Conservation (phyloP, 164 flowering plant genomes). For the Liquidambar formosana region DNA sequence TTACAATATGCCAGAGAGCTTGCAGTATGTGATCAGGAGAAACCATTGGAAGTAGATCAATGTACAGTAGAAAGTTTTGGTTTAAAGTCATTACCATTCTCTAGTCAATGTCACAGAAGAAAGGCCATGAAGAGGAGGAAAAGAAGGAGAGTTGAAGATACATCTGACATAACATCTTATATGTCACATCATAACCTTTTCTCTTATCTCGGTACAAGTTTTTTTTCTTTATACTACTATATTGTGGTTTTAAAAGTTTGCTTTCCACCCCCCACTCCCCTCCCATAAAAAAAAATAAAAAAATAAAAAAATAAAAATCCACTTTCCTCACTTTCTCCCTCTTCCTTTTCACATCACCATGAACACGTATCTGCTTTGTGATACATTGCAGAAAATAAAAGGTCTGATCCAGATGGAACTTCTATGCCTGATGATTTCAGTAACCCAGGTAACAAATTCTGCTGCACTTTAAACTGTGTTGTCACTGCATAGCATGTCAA, state of each 20-base stretch:
- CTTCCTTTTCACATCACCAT: background rate
- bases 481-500: no score
- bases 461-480: background rate
- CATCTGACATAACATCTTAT: slow-evolving; percentile 49
- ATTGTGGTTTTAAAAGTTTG: slow-evolving; percentile 6
- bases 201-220: slow-evolving; percentile 68
- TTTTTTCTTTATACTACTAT: background rate
- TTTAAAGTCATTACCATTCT: slow-evolving; percentile 62
- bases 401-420: slow-evolving; percentile 53
- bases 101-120: slow-evolving; percentile 27
- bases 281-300: background rate
- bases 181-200: slow-evolving; percentile 77
- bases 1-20: slow-evolving; percentile 53
- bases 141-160: slow-evolving; percentile 71
- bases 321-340: background rate
- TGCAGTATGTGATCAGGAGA: slow-evolving; percentile 36
- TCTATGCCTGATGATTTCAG: slow-evolving; percentile 54
- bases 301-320: no score
- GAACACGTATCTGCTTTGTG: slow-evolving; percentile 1
- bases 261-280: background rate
- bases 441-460: slow-evolving; percentile 44
- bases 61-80: slow-evolving; percentile 38
- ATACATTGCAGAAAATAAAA: slow-evolving; percentile 68
- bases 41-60: slow-evolving; percentile 33
- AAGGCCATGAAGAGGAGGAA: slow-evolving; percentile 68